Evolutionary conservation across 139 green algal genomes (phyloP), one percentile per base, ranked within the genome.

Genomic region (Chlamydomonas sp.): DNA sequence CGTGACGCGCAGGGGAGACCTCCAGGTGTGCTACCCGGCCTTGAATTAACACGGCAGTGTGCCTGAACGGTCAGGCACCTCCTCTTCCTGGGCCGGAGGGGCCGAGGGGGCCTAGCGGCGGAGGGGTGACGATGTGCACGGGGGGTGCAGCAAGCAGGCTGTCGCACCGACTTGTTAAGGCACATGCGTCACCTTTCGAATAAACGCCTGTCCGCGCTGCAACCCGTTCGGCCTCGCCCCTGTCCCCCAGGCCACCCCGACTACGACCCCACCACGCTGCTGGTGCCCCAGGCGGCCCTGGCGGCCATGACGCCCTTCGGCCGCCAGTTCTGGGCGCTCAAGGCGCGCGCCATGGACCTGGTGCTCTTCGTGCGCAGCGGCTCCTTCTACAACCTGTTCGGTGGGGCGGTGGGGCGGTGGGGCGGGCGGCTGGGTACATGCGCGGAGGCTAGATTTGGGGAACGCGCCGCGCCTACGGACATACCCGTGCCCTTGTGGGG

Each of bases 331-430:
- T 90, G 92, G 93, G 62, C 62, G 18, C 88, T 96, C 83, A 96
- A 96, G 89, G 10, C 20, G 3, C 64, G 76, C 20, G 78, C 78
- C n/a, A 94, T 96, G 88, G 94, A 96, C 66, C 64, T 95, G 20
- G 94, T 96, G 77, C 90, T 96, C 16, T 96, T 96, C 69, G 94
- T 96, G 81, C 85, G 61, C 49, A 77, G 91, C 66, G 83, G 91
- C 84, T 92, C 83, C 80, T 95, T 95, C 88, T 95, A 95, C 88
- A 94, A 96, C 80, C 77, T 96, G 63, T 96, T 95, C 84, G 31
- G 31, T 49, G 31, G 31, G 31, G 31, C 31, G 31, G 31, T 49
- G 31, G 31, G 31, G 31, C 31, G 31, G 31, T 49, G 31, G 31
- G 31, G 31, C 31, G 31, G 31, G 31, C 31, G 31, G 31, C 31